Conservation (phyloP, 805 yeast genomes). For the Wickerhamiella siamensis region DNA sequence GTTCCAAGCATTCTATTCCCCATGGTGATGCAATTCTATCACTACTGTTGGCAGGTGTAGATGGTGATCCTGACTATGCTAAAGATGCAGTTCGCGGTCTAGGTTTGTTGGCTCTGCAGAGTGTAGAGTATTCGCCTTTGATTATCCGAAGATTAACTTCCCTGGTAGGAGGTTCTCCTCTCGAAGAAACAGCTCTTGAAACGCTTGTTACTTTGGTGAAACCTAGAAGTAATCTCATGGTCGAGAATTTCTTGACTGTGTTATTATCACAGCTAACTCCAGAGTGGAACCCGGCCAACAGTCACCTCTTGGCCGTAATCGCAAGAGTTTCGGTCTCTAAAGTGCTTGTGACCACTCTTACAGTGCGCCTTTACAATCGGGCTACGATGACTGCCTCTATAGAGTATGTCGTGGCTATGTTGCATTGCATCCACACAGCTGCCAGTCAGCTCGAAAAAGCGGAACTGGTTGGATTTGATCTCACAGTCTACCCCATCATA, state of each 20-base stretch:
- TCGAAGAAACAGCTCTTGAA: slow-evolving; percentile 38
- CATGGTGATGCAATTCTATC: slow-evolving; percentile 56
- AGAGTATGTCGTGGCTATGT: slow-evolving; percentile 16
- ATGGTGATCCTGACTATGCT: slow-evolving; percentile 54
- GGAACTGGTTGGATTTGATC: slow-evolving; percentile 15
- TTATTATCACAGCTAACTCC: slow-evolving; percentile 39
- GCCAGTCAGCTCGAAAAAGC: slow-evolving; percentile 7
- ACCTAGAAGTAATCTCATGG: slow-evolving; percentile 28
- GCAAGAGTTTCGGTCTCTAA: slow-evolving; percentile 24
- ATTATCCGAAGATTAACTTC: slow-evolving; percentile 10
- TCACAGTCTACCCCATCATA: slow-evolving; percentile 3
- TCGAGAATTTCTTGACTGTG: slow-evolving; percentile 39
- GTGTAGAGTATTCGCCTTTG: slow-evolving; percentile 18
- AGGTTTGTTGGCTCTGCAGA: slow-evolving; percentile 32
- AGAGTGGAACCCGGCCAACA: slow-evolving; percentile 23
- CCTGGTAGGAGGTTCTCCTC: slow-evolving; percentile 28
- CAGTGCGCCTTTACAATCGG: slow-evolving; percentile 27
- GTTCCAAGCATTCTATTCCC: slow-evolving; percentile 25
- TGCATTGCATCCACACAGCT: slow-evolving; percentile 21
- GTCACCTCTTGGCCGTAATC: slow-evolving; percentile 22
- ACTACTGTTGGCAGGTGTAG: slow-evolving; percentile 48
- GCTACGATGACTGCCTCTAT: slow-evolving; percentile 16
- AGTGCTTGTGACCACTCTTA: slow-evolving; percentile 27
- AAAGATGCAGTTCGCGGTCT: slow-evolving; percentile 53
- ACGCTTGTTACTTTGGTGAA: slow-evolving; percentile 40